Base-by-base conservation (phyloP, 192 early-diverging fungal genomes). In the Rhizophagus sp. region DNA sequence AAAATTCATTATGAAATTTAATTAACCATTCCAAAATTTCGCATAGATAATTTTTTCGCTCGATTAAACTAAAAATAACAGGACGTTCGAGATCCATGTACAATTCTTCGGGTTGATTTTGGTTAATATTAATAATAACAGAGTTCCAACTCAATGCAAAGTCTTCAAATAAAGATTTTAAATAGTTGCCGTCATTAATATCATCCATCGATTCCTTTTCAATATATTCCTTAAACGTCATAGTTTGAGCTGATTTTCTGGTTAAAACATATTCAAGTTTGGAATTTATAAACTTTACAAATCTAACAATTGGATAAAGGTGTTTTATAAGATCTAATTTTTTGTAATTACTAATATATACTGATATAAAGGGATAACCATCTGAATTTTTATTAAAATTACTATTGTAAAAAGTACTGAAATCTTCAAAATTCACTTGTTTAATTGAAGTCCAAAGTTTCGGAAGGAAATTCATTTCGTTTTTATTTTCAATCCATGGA, bases 341-440 rank as follows among this genome's bases (percentile, higher is more conserved):
- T 17, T 81, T 22, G 13, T 41, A 52, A 25, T 67, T n/a, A n/a
- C 76, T 66, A 64, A 81, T 62, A 61, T 77, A 81, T 50, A 68
- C 25, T 12, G 15, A 57, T 33, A 81, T 4, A 36, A 81, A 81
- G 17, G 80, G 80, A 47, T 79, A 76, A 19, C 64, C 52, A 8
- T 24, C 30, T 13, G n/a, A n/a, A 36, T 76, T 65, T 66, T 81
- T 44, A 39, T 15, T 22, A 69, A 22, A 19, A 8, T 33, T 24
- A 19, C 67, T 22, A 36, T 36, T 19, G 27, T 44, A 81, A 50
- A 50, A 52, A 5, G 52, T 41, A 10, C 25, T 9, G 1, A 81
- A 63, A 67, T 61, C 57, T 12, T 76, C 17, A 27, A 49, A n/a
- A 25, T 30, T 66, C 8, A 61, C 36, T 15, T n/a, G 24, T 17